Percentiles rank a stretch among this genome's conserved stretches.
Conservation (phyloP, 371 early-diverging fungal genomes). For the Mucor lusitanicus region DNA sequence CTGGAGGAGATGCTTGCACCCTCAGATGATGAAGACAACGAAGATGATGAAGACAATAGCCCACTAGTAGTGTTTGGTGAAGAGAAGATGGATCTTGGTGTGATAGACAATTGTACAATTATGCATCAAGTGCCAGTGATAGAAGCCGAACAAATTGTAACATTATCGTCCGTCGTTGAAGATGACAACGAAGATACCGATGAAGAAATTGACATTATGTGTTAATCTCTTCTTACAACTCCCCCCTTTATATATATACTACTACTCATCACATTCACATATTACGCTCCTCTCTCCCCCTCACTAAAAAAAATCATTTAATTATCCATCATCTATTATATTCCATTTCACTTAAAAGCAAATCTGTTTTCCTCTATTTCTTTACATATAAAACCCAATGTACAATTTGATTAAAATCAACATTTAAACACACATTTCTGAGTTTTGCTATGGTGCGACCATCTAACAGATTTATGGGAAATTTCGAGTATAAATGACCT, state of each 20-base stretch:
- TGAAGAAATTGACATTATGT: slow-evolving; percentile 38
- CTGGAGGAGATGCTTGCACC: slow-evolving; percentile 47
- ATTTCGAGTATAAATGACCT: not conserved
- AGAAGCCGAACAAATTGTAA: slow-evolving; percentile 8
- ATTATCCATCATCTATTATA: slow-evolving; percentile 1
- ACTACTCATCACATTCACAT: slow-evolving; percentile 1
- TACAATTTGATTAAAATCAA: not conserved
- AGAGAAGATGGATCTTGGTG: slow-evolving; percentile 47
- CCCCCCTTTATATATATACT: not conserved
- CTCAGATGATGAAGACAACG: slow-evolving; percentile 31
- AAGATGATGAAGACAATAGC: slow-evolving; percentile 24
- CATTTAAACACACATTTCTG: not conserved
- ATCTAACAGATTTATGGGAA: not conserved
- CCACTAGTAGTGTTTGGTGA: slow-evolving; percentile 39
- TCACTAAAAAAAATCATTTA: not conserved
- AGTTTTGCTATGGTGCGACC: not conserved
- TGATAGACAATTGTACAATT: slow-evolving; percentile 47
- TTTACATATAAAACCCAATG: not conserved
- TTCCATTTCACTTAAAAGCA: not conserved
- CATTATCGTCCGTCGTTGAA: slow-evolving; percentile 2
- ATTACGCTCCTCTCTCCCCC: not conserved
- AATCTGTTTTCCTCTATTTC: not conserved
- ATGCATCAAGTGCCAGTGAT: slow-evolving; percentile 26
- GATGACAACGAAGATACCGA: slow-evolving; percentile 20
- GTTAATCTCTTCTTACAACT: slow-evolving; percentile 2